A percentile compares a stretch with the other conserved stretches of the same genome.
phyloP scores from a whole-genome alignment of 2,329 filamentous ascomycete species.

The Capronia coronata region DNA sequence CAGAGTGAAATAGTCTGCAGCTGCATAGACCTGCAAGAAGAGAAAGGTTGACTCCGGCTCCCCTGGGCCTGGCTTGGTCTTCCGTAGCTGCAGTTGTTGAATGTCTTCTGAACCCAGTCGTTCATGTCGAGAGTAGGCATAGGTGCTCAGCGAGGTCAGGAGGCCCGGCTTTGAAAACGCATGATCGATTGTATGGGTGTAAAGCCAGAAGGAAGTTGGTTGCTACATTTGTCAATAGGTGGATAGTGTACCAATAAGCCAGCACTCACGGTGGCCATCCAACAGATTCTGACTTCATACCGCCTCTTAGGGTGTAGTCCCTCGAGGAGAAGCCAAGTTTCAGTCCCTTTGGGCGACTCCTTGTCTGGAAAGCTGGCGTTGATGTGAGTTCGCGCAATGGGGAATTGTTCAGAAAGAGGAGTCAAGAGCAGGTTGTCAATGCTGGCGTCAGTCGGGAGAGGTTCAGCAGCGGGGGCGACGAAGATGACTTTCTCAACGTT shows the following conservation, averaged over 20 bases:
- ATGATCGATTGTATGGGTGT: constrained; percentile 55
- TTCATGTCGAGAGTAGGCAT: constrained; percentile 49
- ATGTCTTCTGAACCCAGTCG: constrained; percentile 24
- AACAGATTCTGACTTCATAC: constrained; percentile 90
- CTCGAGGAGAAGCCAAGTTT: constrained; percentile 74
- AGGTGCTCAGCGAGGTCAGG: constrained; percentile 58
- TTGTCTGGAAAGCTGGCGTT: constrained; percentile 60
- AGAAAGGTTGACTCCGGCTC: constrained; percentile 43
- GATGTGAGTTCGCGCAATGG: constrained; percentile 57
- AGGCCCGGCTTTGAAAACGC: constrained; percentile 59
- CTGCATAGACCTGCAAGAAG: constrained; percentile 66
- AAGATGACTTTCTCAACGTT: constrained; percentile 94
- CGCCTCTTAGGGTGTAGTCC: constrained; percentile 62
- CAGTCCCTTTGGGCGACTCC: constrained; percentile 48
- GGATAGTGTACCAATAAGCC: neutral
- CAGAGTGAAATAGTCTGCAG: constrained; percentile 78
- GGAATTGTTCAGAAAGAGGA: constrained; percentile 54
- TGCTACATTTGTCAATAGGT: constrained; percentile 51
- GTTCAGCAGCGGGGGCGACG: constrained; percentile 57
- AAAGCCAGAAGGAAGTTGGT: constrained; percentile 72
- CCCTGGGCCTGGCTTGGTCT: constrained; percentile 1
- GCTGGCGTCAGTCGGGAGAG: constrained; percentile 51
- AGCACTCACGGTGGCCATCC: constrained; percentile 74
- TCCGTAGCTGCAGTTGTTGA: constrained; percentile 14
- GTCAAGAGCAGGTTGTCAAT: constrained; percentile 58